Percentiles rank a stretch among this genome's conserved stretches.
Evolutionary conservation across 352 stramenopile species (phyloP).

Genomic region (Pythium sukuiense): DNA sequence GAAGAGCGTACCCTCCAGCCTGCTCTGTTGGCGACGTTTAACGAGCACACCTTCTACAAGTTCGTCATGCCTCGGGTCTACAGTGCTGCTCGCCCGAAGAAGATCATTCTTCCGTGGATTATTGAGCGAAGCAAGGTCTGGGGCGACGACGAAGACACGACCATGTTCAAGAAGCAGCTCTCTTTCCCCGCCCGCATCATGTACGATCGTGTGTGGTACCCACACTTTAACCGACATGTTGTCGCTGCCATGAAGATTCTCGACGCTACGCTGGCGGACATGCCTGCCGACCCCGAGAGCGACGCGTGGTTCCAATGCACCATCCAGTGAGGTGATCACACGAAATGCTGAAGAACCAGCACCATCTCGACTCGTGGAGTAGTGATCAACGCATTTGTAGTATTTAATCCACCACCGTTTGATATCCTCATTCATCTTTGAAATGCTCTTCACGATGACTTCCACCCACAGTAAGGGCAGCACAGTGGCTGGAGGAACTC

Average conservation of each 20-base stretch:
- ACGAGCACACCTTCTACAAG: conserved; percentile 61
- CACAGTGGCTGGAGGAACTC: conserved; percentile 39
- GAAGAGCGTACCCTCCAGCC: conserved; percentile 68
- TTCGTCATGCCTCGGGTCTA: conserved; percentile 81
- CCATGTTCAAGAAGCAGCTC: conserved; percentile 70
- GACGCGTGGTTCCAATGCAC: conserved; percentile 68
- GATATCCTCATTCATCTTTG: not conserved
- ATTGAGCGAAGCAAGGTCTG: conserved; percentile 74
- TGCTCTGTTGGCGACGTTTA: conserved; percentile 65
- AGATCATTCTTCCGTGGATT: conserved; percentile 79
- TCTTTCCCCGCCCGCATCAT: conserved; percentile 74
- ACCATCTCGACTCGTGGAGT: too few species aligned
- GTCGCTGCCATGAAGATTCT: conserved; percentile 73
- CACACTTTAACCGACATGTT: conserved; percentile 68
- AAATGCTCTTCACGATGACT: not conserved
- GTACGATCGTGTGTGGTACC: conserved; percentile 79
- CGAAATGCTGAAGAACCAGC: not conserved
- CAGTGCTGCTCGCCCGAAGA: conserved; percentile 59
- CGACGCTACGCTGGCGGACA: conserved; percentile 40
- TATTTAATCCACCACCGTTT: conserved; percentile 20
- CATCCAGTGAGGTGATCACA: conserved; percentile 44
- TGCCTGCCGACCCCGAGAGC: conserved; percentile 29
- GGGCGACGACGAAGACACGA: conserved; percentile 57
- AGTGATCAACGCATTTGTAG: not conserved
- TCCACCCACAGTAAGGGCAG: conserved; percentile 43